Evolutionary conservation across 179 eudicot genomes (phyloP), one percentile per base, ranked within the genome.

Genomic region (Amaranthus tricolor): DNA sequence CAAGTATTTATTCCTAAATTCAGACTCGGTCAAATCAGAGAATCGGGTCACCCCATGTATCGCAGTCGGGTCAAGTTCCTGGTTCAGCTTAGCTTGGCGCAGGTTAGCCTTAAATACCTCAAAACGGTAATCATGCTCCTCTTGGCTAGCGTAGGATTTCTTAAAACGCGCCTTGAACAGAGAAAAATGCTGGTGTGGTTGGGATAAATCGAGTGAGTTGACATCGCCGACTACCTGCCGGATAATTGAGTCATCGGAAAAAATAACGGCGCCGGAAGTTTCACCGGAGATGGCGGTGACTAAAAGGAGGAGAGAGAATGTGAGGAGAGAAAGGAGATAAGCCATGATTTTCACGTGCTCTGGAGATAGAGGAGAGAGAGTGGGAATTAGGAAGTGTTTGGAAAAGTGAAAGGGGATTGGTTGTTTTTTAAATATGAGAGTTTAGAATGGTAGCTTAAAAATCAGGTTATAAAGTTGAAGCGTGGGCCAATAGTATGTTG

Each of bases 31-130:
- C 77, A 92, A 72, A 76, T 94, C 97, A 44, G 94, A 94, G 79
- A 94, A 94, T 80, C 74, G 89, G 21, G 98, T 94, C 15, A 94
- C 97, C 9, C 98, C 98, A 63, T 94, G 98, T 6, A 71, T 75
- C 4, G 98, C 97, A 44, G 86, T 75, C 2, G 96, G 96, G 71
- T 94, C 98, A 1, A 89, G 84, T 67, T 52, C 70, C 82, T 94
- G 98, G 79, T 91, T 83, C 13, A 82, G 80, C 76, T 71, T 64
- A 0, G 97, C 96, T 6, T 85, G 92, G 71, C 86, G 91, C 68
- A 94, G 16, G 79, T 94, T 94, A 71, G 93, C 80, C 86, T 80
- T 83, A 71, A 94, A 94, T 0, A 94, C 86, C 59, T 76, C 56
- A 77, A 94, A 88, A 47, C 98, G 80, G 80, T 84, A 76, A 43